Evolutionary conservation across 2,329 filamentous ascomycete species (phyloP).

Genomic region (Talaromyces islandicus): DNA sequence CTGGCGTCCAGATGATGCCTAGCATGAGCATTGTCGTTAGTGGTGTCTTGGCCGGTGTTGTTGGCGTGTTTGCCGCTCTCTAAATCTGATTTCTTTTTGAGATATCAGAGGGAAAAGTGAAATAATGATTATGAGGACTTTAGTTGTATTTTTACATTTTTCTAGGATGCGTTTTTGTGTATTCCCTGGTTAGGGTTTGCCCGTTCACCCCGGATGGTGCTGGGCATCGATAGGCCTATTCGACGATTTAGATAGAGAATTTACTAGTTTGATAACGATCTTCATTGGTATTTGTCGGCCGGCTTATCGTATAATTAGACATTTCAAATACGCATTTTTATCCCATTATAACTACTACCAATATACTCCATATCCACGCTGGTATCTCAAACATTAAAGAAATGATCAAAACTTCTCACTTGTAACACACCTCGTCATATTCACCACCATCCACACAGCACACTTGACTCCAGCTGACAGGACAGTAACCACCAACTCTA

Average conservation of each 20-base stretch:
- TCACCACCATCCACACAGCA: slow-evolving; percentile 37
- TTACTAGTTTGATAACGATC: not conserved
- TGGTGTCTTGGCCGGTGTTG: slow-evolving; percentile 6
- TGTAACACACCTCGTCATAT: slow-evolving; percentile 32
- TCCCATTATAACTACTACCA: not conserved
- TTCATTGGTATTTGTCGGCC: too few relatives aligned
- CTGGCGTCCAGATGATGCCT: slow-evolving; percentile 4
- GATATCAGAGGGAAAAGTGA: not conserved
- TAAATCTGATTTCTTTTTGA: not conserved
- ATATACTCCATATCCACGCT: not conserved
- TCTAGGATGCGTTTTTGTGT: not conserved
- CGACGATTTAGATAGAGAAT: not conserved
- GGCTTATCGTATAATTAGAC: not conserved
- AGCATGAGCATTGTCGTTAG: slow-evolving; percentile 6
- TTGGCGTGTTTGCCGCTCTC: slow-evolving; percentile 7
- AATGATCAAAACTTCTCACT: slow-evolving; percentile 34
- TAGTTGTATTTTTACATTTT: not conserved
- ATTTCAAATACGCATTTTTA: too few relatives aligned
- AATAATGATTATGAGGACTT: not conserved
- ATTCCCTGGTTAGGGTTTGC: not conserved
- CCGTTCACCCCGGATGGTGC: not conserved
- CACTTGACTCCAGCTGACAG: slow-evolving; percentile 34
- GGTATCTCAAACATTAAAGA: not conserved
- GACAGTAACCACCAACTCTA: slow-evolving; percentile 32
- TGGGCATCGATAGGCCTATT: not conserved